These are phyloP conservation scores for Phaffomyces opuntiae DNA, from an alignment of 805 yeast species.

Conservation along the genomic window DNA sequence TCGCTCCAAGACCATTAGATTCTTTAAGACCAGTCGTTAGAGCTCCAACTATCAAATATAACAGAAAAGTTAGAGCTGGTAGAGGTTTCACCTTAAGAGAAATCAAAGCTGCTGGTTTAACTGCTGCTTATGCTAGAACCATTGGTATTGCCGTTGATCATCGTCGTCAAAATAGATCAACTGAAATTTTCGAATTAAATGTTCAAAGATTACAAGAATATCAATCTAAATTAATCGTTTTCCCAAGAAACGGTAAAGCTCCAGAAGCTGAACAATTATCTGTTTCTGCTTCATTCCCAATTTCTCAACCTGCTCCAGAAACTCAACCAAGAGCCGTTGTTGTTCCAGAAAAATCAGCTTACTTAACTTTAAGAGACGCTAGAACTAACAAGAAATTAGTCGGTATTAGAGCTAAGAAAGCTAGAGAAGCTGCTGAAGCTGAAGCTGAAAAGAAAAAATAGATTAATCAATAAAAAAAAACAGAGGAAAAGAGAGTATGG, in stretches of 20 bases:
- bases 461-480: not conserved
- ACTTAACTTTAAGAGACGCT: slow-evolving; percentile 89
- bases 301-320: slow-evolving; percentile 70
- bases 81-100: slow-evolving; percentile 98
- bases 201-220: slow-evolving; percentile 95
- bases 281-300: slow-evolving; percentile 82
- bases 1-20: slow-evolving; percentile 98
- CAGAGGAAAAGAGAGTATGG: slow-evolving; percentile 19
- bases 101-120: slow-evolving; percentile 94
- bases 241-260: slow-evolving; percentile 86
- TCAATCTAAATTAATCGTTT: slow-evolving; percentile 91
- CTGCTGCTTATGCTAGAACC: slow-evolving; percentile 95
- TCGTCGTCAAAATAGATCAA: slow-evolving; percentile 98
- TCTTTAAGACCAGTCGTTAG: slow-evolving; percentile 95
- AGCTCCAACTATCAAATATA: slow-evolving; percentile 98
- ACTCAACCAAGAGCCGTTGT: slow-evolving; percentile 82
- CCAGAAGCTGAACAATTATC: slow-evolving; percentile 73
- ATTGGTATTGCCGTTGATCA: slow-evolving; percentile 98
- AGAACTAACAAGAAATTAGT: slow-evolving; percentile 84
- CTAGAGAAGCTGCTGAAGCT: slow-evolving; percentile 92
- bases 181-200: slow-evolving; percentile 90
- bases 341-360: slow-evolving; percentile 67
- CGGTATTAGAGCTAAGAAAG: slow-evolving; percentile 97
- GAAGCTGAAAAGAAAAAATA: slow-evolving; percentile 99
- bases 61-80: slow-evolving; percentile 99